Base-by-base conservation (phyloP, 2,329 filamentous ascomycete species). In the Parastagonospora nodorum region DNA sequence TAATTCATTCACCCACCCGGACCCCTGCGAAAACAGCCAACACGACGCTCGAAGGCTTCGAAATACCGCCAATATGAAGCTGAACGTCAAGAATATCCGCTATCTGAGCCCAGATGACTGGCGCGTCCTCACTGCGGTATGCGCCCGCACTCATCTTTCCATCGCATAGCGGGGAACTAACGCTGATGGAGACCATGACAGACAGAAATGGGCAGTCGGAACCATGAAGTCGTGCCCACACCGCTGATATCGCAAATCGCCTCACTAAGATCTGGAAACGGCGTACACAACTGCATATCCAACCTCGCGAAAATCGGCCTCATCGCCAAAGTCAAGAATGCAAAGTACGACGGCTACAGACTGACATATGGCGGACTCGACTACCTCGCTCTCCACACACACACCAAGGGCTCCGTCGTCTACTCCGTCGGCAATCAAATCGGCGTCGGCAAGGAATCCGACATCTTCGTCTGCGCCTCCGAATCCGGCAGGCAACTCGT, bases 221-320 rank as follows among this genome's bases (percentile, higher is more conserved):
- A 97, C 77, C 94, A 99, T 79, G 94, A 99, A 77, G 83, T 99
- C 50, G 93, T 99, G 2, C 94, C 94, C 7, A 97, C 93, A 11
- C 80, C 90, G 4, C 75, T 97, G 58, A 97, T 99, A 60, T 86
- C 88, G 51, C 89, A 90, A 68, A 83, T 96, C 24, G 86, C 93
- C 6, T 88, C 89, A 35, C 84, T 96, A 32, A 87, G 90, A 50
- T 74, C 75, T 12, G 84, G 84, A 59, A 88, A 83, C 64, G 89
- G 90, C 53, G 91, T 96, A 15, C 89, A 94, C 74, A 89, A 83
- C 66, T 88, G 87, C 69, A 97, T 99, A 62, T 96, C 92, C 19
- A 88, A 86, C 45, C 86, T 99, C 45, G 94, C 94, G 57, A 99
- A 99, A 76, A 87, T 88, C 42, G 90, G 90, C 53, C 82, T 99